Conservation (phyloP, 2,329 filamentous ascomycete species). For the Seiridium cupressi region DNA sequence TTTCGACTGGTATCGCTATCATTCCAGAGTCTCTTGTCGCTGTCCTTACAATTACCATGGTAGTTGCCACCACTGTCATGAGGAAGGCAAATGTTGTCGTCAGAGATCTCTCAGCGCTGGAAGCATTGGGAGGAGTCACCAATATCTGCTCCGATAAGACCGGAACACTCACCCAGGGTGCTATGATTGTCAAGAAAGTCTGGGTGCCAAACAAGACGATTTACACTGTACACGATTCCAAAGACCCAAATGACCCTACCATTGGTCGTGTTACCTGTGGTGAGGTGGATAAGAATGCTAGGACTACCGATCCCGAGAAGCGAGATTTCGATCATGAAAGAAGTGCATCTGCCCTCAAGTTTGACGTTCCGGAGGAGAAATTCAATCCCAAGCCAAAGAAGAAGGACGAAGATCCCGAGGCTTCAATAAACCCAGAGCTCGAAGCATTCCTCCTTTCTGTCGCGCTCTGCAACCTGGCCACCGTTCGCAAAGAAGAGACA, state of each 20-base stretch:
- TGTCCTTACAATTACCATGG: slow-evolving; percentile 70
- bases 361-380: slow-evolving; percentile 61
- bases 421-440: slow-evolving; percentile 48
- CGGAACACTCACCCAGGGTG: slow-evolving; percentile 66
- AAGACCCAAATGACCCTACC: slow-evolving; percentile 60
- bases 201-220: slow-evolving; percentile 60
- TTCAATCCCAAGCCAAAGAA: slow-evolving; percentile 36
- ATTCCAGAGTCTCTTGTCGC: slow-evolving; percentile 66
- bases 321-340: slow-evolving; percentile 60
- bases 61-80: slow-evolving; percentile 64
- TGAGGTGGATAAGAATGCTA: slow-evolving; percentile 17
- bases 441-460: slow-evolving; percentile 52
- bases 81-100: slow-evolving; percentile 64
- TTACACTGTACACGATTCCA: slow-evolving; percentile 60
- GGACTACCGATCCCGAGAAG: slow-evolving; percentile 35
- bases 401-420: slow-evolving; percentile 29
- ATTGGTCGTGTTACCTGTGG: slow-evolving; percentile 48
- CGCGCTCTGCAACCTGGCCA: slow-evolving; percentile 65
- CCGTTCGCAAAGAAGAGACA: slow-evolving; percentile 49
- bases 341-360: slow-evolving; percentile 58
- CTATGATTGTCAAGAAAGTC: slow-evolving; percentile 67
- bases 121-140: slow-evolving; percentile 69
- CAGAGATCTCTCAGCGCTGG: slow-evolving; percentile 64
- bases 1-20: slow-evolving; percentile 58
- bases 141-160: slow-evolving; percentile 76